A percentile compares a stretch with the other conserved stretches of the same genome.
phyloP scores from a whole-genome alignment of 116 monocot genomes.

The Phalaenopsis hybrid region DNA sequence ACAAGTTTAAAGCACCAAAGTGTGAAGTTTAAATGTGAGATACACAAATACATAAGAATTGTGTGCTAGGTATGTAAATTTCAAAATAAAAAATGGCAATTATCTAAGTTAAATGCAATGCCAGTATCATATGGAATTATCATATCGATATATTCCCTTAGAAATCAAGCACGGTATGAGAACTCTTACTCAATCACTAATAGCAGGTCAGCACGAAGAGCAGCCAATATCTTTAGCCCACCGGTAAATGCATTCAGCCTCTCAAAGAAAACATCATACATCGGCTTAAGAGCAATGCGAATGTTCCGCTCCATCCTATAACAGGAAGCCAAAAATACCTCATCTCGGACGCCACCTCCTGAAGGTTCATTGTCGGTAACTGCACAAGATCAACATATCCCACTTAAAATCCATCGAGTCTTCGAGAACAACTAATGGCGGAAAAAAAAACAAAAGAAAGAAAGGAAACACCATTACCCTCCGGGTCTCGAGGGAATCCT shows the following conservation, averaged over 20 bases:
- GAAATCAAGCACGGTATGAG: not conserved
- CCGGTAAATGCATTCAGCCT: constrained; percentile 46
- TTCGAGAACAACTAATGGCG: no score
- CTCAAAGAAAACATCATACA: constrained; percentile 51
- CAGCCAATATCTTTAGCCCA: constrained; percentile 49
- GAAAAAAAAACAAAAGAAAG: not conserved
- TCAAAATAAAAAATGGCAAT: no score
- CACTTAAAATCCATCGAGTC: not conserved
- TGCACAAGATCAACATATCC: not conserved
- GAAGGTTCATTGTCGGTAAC: constrained; percentile 9
- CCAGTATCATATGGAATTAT: not conserved
- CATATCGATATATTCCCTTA: not conserved
- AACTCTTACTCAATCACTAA: constrained; percentile 30
- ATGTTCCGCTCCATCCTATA: constrained; percentile 57
- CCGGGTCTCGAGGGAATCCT: constrained; percentile 11
- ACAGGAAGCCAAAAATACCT: constrained; percentile 24
- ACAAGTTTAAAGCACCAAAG: no score
- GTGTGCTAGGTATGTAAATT: no score
- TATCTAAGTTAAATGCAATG: not conserved
- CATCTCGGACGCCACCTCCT: constrained; percentile 20
- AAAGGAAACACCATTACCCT: not conserved
- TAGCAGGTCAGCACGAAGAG: constrained; percentile 59
- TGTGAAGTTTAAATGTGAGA: no score
- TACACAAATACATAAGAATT: no score
- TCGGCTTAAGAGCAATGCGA: constrained; percentile 50